Conservation (phyloP, 2,329 filamentous ascomycete species). For the Penicillium sp. region DNA sequence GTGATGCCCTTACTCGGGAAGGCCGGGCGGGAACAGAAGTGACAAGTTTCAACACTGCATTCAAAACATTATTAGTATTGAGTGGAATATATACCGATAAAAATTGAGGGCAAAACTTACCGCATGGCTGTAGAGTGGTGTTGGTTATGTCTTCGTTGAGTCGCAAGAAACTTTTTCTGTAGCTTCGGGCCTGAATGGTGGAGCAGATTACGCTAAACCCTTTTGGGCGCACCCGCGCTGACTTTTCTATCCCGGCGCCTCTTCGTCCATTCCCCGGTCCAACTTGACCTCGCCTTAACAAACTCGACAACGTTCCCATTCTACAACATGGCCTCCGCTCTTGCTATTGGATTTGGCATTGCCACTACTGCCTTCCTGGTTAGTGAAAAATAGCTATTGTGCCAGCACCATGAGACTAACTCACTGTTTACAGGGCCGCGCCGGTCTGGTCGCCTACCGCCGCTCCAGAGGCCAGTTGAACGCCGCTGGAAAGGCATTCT, state of each 20-base stretch:
- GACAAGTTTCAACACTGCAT: constrained; percentile 59
- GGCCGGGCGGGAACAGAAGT: constrained; percentile 68
- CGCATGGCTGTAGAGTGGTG: constrained; percentile 27
- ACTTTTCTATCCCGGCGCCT: constrained; percentile 38
- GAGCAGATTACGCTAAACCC: constrained; percentile 36
- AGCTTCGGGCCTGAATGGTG: constrained; percentile 22
- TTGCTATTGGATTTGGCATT: constrained; percentile 48
- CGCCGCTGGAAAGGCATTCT: constrained; percentile 84
- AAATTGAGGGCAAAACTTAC: constrained; percentile 15
- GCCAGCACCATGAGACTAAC: constrained; percentile 5
- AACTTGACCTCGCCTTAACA: constrained; percentile 9
- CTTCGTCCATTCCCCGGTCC: constrained; percentile 6
- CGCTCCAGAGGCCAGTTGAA: constrained; percentile 69
- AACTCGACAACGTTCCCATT: constrained; percentile 1
- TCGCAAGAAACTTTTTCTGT: constrained; percentile 29
- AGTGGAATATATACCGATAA: not conserved
- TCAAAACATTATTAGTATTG: not conserved
- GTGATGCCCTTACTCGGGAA: constrained; percentile 67
- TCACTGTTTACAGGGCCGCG: constrained; percentile 67
- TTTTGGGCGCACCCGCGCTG: constrained; percentile 33
- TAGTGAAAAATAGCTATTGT: constrained; percentile 33
- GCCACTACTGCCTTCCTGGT: constrained; percentile 74
- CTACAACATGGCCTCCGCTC: constrained; percentile 43
- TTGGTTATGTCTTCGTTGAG: constrained; percentile 20
- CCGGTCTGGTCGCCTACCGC: constrained; percentile 83